A percentile compares a stretch with the other conserved stretches of the same genome.
Conservation (phyloP, 164 flowering plant genomes). For the Berberis thunbergii region DNA sequence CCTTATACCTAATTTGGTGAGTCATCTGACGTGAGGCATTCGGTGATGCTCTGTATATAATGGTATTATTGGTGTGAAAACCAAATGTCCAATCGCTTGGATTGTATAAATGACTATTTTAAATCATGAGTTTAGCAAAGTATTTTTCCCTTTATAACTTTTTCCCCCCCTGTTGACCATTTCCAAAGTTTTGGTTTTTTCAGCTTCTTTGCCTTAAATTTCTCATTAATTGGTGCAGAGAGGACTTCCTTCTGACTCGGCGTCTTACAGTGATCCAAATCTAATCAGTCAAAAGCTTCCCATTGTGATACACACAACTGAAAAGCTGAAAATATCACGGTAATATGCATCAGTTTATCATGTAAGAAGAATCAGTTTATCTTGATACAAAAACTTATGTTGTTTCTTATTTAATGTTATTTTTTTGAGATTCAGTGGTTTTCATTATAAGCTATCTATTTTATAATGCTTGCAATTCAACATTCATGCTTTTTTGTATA, state of each 20-base stretch:
- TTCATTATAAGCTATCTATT: not conserved
- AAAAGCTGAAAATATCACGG: constrained; percentile 53
- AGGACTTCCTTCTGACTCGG: constrained; percentile 76
- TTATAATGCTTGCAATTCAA: constrained; percentile 1
- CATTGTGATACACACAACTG: constrained; percentile 55
- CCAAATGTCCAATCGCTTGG: too few relatives aligned
- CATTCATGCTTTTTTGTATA: not conserved
- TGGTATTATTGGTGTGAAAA: too few relatives aligned
- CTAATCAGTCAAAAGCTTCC: constrained; percentile 68
- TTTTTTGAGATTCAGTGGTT: not conserved
- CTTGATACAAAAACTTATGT: not conserved
- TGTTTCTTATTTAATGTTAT: too few relatives aligned
- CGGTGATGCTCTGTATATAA: too few relatives aligned
- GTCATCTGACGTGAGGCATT: too few relatives aligned
- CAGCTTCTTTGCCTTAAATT: not conserved
- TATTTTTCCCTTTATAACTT: too few relatives aligned
- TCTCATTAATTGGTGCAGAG: constrained; percentile 48
- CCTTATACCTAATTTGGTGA: too few relatives aligned
- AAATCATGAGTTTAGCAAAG: too few relatives aligned
- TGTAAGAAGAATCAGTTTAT: constrained; percentile 1
- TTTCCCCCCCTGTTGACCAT: too few relatives aligned
- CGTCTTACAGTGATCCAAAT: constrained; percentile 75
- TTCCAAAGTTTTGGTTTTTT: not conserved
- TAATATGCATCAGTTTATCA: constrained; percentile 13
- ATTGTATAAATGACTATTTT: too few relatives aligned